Conservation (phyloP, 1,284 basidiomycete genomes). For the Mycosarcoma maydis region DNA sequence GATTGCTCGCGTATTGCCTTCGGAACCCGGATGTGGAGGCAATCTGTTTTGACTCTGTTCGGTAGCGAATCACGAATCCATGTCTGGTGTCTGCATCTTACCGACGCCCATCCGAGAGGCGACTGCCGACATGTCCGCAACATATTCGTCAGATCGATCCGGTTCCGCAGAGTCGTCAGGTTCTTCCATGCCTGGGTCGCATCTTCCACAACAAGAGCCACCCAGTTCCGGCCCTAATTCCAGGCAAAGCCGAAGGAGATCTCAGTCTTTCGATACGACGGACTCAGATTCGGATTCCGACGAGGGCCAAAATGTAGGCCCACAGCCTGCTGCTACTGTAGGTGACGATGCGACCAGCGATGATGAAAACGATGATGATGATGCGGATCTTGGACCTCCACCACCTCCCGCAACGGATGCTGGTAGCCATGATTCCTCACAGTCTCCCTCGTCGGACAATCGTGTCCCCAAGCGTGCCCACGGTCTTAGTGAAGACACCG, state of each 20-base stretch:
- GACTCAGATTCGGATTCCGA: conserved; percentile 17
- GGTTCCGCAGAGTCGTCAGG: conserved; percentile 1
- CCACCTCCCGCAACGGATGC: conserved; percentile 10
- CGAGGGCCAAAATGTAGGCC: conserved; percentile 5
- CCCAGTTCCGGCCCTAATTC: background rate
- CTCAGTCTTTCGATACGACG: conserved; percentile 23
- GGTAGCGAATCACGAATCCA: too few species aligned
- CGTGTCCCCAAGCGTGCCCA: conserved; percentile 12
- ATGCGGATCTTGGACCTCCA: conserved; percentile 25
- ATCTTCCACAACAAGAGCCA: background rate
- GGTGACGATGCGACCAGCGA: background rate
- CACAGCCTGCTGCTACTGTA: conserved; percentile 1
- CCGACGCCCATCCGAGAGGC: background rate
- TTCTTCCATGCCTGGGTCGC: conserved; percentile 14
- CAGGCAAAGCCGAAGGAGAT: conserved; percentile 6
- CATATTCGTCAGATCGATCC: background rate
- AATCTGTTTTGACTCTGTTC: background rate
- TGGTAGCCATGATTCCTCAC: background rate
- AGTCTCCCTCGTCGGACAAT: background rate
- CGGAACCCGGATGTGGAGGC: too few species aligned
- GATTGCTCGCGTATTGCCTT: background rate
- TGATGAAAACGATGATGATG: conserved; percentile 17
- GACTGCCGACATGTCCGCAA: background rate
- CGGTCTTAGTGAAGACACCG: background rate
- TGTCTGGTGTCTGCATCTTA: too few species aligned